phyloP scores from a whole-genome alignment of 1,284 basidiomycete genomes.

The Kwoniella shivajii region DNA sequence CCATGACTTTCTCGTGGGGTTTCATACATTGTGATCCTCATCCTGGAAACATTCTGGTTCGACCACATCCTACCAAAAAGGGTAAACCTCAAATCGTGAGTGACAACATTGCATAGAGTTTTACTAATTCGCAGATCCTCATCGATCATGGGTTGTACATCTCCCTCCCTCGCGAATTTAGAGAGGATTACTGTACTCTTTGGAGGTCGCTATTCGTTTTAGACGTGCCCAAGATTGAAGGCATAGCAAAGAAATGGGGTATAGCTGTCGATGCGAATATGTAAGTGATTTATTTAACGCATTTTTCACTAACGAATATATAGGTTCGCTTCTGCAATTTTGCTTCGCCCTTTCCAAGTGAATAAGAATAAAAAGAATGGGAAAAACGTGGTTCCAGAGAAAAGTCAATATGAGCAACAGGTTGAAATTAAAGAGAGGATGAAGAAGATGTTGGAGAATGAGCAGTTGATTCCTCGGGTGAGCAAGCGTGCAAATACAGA shows the following conservation, averaged over 20 bases:
- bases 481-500: background rate
- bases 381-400: conserved; percentile 28
- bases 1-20: conserved; percentile 86
- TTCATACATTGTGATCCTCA: conserved; percentile 71
- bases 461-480: conserved; percentile 56
- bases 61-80: conserved; percentile 66
- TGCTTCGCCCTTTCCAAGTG: conserved; percentile 50
- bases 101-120: background rate
- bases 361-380: conserved; percentile 36
- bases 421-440: conserved; percentile 56
- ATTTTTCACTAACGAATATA: background rate
- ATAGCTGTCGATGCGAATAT: conserved; percentile 72
- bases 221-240: conserved; percentile 66
- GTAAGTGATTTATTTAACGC: conserved; percentile 59
- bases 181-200: conserved; percentile 71
- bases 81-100: conserved; percentile 71
- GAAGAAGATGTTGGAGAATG: conserved; percentile 58
- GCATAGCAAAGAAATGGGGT: conserved; percentile 72
- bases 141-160: conserved; percentile 89
- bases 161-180: conserved; percentile 64
- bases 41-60: conserved; percentile 78
- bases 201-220: conserved; percentile 76
- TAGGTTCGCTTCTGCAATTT: conserved; percentile 54
- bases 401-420: conserved; percentile 54
- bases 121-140: conserved; percentile 54